These are phyloP conservation scores for Oxyria digyna DNA, from an alignment of 148 eudicot genomes.

Conservation along the genomic window DNA sequence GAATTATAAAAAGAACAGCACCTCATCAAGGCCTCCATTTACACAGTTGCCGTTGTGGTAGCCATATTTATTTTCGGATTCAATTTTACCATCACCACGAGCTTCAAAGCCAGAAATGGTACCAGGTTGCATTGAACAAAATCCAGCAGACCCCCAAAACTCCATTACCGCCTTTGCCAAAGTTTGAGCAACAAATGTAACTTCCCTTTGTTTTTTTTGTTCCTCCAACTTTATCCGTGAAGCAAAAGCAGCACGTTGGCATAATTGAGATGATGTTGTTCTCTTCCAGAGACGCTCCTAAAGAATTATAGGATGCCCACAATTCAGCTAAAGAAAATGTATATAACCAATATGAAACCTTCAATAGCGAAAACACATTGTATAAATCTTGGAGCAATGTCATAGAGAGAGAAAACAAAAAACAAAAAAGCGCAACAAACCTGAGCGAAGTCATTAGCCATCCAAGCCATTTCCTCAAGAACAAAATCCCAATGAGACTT, in stretches of 20 bases:
- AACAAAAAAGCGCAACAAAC: constrained; percentile 21
- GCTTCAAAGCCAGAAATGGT: constrained; percentile 11
- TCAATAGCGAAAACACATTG: background rate
- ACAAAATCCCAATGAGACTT: constrained; percentile 89
- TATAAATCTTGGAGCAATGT: background rate
- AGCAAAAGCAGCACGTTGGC: constrained; percentile 44
- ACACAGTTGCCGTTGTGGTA: too few species aligned
- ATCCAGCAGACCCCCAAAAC: constrained; percentile 70
- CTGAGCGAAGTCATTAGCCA: constrained; percentile 98
- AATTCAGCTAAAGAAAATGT: background rate
- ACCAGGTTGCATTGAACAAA: constrained; percentile 16
- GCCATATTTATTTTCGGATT: constrained; percentile 11
- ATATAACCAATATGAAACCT: background rate
- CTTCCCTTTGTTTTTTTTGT: constrained; percentile 28
- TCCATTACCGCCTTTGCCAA: constrained; percentile 74
- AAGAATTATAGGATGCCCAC: background rate
- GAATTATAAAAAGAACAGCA: constrained; percentile 3
- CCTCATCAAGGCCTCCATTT: constrained; percentile 15
- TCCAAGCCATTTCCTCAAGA: constrained; percentile 93
- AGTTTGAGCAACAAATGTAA: constrained; percentile 44
- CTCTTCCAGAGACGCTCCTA: constrained; percentile 93
- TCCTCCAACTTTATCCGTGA: constrained; percentile 43
- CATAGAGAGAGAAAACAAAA: background rate
- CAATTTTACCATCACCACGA: constrained; percentile 11
- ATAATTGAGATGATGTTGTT: constrained; percentile 69